Conservation (phyloP, 163 green algal genomes). For the Volvox carteri region DNA sequence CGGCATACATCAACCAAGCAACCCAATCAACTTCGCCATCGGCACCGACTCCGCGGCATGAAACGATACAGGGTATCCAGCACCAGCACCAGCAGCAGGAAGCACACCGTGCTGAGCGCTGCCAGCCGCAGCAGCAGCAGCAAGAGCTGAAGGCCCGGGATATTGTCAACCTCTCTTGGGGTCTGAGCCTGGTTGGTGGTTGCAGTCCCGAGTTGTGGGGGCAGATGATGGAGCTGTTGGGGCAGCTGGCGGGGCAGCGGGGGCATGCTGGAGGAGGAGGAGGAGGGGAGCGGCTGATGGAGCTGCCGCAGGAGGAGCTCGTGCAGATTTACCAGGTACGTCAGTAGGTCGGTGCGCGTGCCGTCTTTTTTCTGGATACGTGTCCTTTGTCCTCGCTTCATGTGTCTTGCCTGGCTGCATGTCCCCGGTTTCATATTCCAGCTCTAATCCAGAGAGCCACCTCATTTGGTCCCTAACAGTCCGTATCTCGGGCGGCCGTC, state of each 20-base stretch:
- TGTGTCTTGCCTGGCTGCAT: not conserved
- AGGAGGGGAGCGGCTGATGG: not conserved
- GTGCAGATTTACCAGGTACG: conserved; percentile 40
- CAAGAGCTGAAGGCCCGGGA: not conserved
- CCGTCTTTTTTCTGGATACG: not conserved
- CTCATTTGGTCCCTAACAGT: not conserved
- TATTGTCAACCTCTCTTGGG: conserved; percentile 7
- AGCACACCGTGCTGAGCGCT: not conserved
- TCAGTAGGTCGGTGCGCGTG: not conserved
- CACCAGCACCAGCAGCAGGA: not conserved
- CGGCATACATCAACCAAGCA: not conserved
- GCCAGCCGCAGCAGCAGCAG: not conserved
- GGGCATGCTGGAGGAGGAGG: conserved; percentile 22
- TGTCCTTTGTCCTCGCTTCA: not conserved
- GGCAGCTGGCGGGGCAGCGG: not conserved
- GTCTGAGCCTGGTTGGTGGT: conserved; percentile 39
- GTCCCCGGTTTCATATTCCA: not conserved
- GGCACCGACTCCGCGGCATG: not conserved
- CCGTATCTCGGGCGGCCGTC: not conserved
- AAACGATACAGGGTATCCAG: not conserved
- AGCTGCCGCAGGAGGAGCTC: conserved; percentile 41
- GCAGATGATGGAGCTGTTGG: conserved; percentile 30
- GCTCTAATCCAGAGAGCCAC: not conserved
- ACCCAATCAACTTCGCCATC: not conserved
- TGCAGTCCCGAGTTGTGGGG: conserved; percentile 32